A percentile compares a stretch with the other conserved stretches of the same genome.
Conservation (phyloP, 1,284 basidiomycete species). For the Malassezia dermatis region DNA sequence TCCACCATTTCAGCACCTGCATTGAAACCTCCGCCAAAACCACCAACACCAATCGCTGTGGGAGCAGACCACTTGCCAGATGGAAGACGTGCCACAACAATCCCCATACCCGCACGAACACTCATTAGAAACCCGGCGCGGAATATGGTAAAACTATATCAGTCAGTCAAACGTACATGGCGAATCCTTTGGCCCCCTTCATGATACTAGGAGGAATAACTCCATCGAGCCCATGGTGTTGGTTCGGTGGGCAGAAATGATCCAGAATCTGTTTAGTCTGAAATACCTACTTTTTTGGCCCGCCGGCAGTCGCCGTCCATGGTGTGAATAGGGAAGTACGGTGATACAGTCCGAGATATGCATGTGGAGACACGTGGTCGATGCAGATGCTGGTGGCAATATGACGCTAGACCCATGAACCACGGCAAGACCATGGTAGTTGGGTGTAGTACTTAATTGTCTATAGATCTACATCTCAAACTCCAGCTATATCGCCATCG, state of each 20-base stretch:
- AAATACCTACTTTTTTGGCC: constrained; percentile 7
- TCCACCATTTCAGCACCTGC: constrained; percentile 80
- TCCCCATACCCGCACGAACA: constrained; percentile 67
- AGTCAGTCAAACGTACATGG: constrained; percentile 55
- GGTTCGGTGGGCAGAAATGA: constrained; percentile 33
- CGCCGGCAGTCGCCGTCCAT: constrained; percentile 16
- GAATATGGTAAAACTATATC: constrained; percentile 33
- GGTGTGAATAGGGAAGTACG: neutral
- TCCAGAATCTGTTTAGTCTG: constrained; percentile 29
- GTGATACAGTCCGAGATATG: neutral
- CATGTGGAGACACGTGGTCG: neutral
- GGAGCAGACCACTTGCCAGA: constrained; percentile 90
- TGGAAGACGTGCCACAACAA: constrained; percentile 76
- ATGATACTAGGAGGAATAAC: constrained; percentile 51
- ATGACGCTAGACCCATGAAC: no score
- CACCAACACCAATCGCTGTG: constrained; percentile 83
- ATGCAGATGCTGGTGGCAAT: neutral
- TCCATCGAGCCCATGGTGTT: constrained; percentile 35
- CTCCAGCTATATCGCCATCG: no score
- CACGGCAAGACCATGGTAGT: no score
- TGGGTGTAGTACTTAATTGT: no score
- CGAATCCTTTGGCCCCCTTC: constrained; percentile 67
- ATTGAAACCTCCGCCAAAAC: constrained; percentile 68
- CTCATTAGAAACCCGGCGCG: constrained; percentile 55
- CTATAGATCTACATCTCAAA: no score